Base-by-base conservation (phyloP, 495 filamentous ascomycete genomes). In the Talaromyces trachyspermus region DNA sequence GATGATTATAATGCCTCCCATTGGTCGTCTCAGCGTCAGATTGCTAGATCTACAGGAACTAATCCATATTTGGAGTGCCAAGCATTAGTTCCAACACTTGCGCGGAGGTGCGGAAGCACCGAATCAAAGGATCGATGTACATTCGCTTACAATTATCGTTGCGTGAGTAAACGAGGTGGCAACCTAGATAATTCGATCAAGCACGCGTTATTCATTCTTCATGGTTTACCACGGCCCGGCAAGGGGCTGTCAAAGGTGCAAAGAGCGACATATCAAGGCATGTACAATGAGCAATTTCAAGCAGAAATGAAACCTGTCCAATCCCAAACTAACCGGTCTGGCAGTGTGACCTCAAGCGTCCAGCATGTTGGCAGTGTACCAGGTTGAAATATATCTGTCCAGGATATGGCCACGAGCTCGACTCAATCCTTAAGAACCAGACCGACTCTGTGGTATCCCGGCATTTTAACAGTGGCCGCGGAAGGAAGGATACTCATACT, bases 261-360 rank as follows among this genome's bases (percentile, higher is more conserved):
- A 44, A 33, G 42, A 44, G 5, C 42, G 42, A 1, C 42, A 44
- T 19, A 17, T 44, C 42, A 44, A 44, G 42, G 42, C 15, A 44
- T n/a, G n/a, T n/a, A n/a, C n/a, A n/a, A n/a, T n/a, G n/a, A 44
- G 41, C 3, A 11, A 18, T 22, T 17, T 14, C 10, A 33, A 15
- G 20, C 14, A 17, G 3, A 32, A 32, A 32, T 9, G 10, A 9
- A n/a, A 4, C 29, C 6, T 15, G 12, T n/a, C 1, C 7, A 7
- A 2, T 27, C 17, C 10, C 4, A 25, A 17, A 43, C 14, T 11
- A 18, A 43, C 18, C 14, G 11, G 18, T 9, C 6, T 43, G 11
- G 17, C 26, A 44, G 42, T 44, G 42, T 32, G 42, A 29, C 7
- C 42, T 29, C 4, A 29, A 44, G 17, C 42, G 42, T 20, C 42